Evolutionary conservation across 2,329 filamentous ascomycete genomes (phyloP), one percentile per base, ranked within the genome.

Genomic region (Ciborinia camelliae): DNA sequence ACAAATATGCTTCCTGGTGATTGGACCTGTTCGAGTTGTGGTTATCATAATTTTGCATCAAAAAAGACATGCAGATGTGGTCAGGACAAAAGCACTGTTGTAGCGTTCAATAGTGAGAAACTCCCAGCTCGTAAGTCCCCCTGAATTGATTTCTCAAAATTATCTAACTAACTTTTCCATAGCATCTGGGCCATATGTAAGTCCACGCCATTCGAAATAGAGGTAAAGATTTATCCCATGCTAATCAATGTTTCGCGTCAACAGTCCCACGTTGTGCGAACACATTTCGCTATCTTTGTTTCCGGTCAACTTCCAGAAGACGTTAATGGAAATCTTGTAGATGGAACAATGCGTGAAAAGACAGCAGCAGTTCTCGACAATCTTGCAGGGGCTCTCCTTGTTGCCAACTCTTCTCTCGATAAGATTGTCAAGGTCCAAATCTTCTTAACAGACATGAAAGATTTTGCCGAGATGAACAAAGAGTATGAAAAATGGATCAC

Each of bases 401-500:
- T 88, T 72, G 92, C 92, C 30, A 92, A 91, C 62, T 93, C 90
- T 28, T 86, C 84, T 61, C 84, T 98, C 66, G 79, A 85, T 69
- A 90, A 88, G 78, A 89, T 97, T 54, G 90, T 97, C 80, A 97
- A 97, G 84, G 90, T 92, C 72, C 91, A 88, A 76, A 89, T 97
- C 75, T 98, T 97, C 84, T 81, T 98, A 68, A 89, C 90, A 59
- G 90, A 96, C 78, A 98, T 98, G 94, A 85, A 83, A 68, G 84
- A 95, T 79, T 98, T 98, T 75, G 87, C 84, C 58, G 86, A 87
- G 76, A 92, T 96, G 90, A 96, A 97, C 79, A 83, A 83, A 70
- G 89, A 91, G 74, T 96, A 95, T 77, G 89, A 88, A 77, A 88
- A 92, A 79, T 92, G 88, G 83, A 93, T 94, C 78, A 79, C 83